These are phyloP conservation scores for Populus hybrid DNA, from an alignment of 441 rosid species.

Conservation along the genomic window DNA sequence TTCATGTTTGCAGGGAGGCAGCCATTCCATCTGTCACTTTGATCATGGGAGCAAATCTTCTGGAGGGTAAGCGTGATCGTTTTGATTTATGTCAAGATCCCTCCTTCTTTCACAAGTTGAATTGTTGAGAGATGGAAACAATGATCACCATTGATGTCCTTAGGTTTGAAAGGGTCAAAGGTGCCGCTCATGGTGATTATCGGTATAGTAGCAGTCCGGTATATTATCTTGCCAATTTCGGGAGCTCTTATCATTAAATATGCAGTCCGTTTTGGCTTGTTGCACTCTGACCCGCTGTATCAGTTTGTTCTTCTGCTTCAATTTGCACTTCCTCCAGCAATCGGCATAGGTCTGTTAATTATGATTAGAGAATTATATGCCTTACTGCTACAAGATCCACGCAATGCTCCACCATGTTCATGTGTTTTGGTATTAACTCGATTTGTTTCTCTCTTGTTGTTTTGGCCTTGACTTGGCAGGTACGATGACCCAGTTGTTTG, in stretches of 20 bases:
- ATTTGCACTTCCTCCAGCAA: constrained; percentile 70
- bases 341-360: constrained; percentile 44
- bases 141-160: not conserved
- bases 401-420: not conserved
- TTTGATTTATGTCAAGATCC: not conserved
- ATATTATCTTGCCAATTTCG: constrained; percentile 30
- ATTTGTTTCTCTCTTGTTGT: not conserved
- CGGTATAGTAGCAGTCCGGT: constrained; percentile 35
- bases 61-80: constrained; percentile 26
- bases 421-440: not conserved
- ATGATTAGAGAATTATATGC: not conserved
- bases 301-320: constrained; percentile 28
- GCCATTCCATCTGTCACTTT: constrained; percentile 40
- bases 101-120: not conserved
- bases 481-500: constrained; percentile 38
- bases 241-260: constrained; percentile 33
- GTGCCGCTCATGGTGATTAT: not conserved
- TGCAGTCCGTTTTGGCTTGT: constrained; percentile 42
- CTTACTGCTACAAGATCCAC: not conserved
- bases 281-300: constrained; percentile 56
- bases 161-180: constrained; percentile 33
- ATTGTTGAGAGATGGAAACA: too few relatives aligned
- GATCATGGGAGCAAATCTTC: constrained; percentile 46
- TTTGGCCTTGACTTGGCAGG: constrained; percentile 34
- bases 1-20: constrained; percentile 29